Conservation (phyloP, 2,329 filamentous ascomycete genomes). For the Botrytis hyacinthi region DNA sequence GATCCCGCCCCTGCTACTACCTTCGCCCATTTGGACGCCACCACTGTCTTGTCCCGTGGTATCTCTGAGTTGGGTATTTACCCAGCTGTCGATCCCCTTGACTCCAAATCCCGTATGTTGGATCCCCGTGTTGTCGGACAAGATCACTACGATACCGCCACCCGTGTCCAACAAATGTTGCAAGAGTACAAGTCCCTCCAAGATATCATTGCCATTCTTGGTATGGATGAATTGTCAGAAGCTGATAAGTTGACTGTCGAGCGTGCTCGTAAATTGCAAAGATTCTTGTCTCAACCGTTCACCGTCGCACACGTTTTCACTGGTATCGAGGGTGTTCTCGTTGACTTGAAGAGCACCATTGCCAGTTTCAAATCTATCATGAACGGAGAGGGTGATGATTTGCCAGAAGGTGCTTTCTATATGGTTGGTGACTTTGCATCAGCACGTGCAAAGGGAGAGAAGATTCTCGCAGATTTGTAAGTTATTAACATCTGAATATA, state of each 20-base stretch:
- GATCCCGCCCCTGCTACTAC: constrained; percentile 99
- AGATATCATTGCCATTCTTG: constrained; percentile 99
- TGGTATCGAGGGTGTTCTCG: constrained; percentile 73
- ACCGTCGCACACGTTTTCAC: constrained; percentile 82
- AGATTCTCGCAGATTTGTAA: constrained; percentile 90
- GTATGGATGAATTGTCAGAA: constrained; percentile 99
- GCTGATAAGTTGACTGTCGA: constrained; percentile 99
- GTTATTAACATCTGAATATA: not conserved
- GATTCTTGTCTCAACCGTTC: constrained; percentile 99
- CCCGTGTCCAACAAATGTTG: constrained; percentile 96
- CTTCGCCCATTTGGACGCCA: constrained; percentile 99
- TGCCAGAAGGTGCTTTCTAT: constrained; percentile 71
- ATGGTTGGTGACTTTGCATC: constrained; percentile 89
- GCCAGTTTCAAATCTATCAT: constrained; percentile 85
- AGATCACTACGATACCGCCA: constrained; percentile 95
- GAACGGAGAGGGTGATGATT: constrained; percentile 88
- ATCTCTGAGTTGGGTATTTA: constrained; percentile 99
- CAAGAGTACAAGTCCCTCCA: constrained; percentile 99
- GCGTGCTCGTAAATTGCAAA: constrained; percentile 99
- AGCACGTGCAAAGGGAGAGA: constrained; percentile 95
- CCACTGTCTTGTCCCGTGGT: constrained; percentile 99
- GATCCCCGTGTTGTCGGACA: constrained; percentile 98
- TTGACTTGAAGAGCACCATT: constrained; percentile 99
- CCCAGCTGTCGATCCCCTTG: constrained; percentile 98
- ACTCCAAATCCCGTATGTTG: constrained; percentile 99